Evolutionary conservation across 2,329 filamentous ascomycete genomes (phyloP).

Genomic region (Passalora sequoiae): DNA sequence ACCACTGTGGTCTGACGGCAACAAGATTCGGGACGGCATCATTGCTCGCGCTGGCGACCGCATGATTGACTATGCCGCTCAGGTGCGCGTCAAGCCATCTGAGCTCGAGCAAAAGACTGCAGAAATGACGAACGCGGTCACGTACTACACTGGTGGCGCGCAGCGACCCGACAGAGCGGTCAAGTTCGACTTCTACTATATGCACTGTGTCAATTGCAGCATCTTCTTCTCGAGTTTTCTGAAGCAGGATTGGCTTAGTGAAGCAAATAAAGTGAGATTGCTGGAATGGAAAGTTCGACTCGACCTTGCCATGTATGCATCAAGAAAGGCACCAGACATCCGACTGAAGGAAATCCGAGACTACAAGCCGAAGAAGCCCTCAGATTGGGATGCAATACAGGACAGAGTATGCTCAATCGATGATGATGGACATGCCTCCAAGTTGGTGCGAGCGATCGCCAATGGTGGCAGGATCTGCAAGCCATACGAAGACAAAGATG

Average conservation of each 20-base stretch:
- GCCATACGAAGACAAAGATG: conserved; percentile 43
- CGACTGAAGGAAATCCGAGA: conserved; percentile 53
- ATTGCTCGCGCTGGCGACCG: conserved; percentile 57
- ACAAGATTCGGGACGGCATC: conserved; percentile 66
- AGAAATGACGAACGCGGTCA: conserved; percentile 66
- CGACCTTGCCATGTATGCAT: conserved; percentile 70
- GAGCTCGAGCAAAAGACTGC: conserved; percentile 55
- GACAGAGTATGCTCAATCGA: conserved; percentile 43
- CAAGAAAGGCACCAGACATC: conserved; percentile 59
- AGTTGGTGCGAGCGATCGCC: conserved; percentile 65
- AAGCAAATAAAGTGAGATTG: conserved; percentile 59
- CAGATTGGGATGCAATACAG: conserved; percentile 43
- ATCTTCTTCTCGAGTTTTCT: conserved; percentile 67
- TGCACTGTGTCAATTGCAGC: conserved; percentile 68
- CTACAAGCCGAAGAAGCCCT: conserved; percentile 52
- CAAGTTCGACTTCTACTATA: conserved; percentile 75
- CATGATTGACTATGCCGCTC: conserved; percentile 57
- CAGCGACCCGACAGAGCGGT: conserved; percentile 59
- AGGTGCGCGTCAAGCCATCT: conserved; percentile 47
- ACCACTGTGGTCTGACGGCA: conserved; percentile 49
- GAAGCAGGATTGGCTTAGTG: conserved; percentile 55
- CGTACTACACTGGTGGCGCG: conserved; percentile 57
- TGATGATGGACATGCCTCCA: conserved; percentile 79
- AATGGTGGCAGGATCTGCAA: conserved; percentile 54
- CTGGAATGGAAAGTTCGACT: conserved; percentile 77